These are phyloP conservation scores for Aspergillus versicolor DNA, from an alignment of 2,329 filamentous ascomycete genomes.

Conservation along the genomic window DNA sequence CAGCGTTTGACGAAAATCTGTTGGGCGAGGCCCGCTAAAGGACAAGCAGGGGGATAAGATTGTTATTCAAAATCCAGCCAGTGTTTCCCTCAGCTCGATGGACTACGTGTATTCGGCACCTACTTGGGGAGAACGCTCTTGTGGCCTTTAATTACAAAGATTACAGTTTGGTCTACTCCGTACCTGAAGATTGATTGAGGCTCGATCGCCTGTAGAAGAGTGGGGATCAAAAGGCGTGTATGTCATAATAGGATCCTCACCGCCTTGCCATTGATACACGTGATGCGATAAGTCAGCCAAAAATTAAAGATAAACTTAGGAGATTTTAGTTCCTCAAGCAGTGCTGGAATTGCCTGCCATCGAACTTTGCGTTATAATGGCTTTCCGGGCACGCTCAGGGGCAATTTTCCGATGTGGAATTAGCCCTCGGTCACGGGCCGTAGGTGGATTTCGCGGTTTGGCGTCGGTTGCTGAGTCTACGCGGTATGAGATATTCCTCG, in stretches of 20 bases:
- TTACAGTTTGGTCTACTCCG: background rate
- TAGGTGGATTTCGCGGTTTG: slow-evolving; percentile 30
- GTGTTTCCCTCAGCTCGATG: background rate
- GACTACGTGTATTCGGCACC: background rate
- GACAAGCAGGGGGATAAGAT: background rate
- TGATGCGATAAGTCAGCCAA: slow-evolving; percentile 3
- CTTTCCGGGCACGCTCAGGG: slow-evolving; percentile 34
- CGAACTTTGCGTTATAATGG: slow-evolving; percentile 25
- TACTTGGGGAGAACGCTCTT: background rate
- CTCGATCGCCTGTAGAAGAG: too few relatives aligned
- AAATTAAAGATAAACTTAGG: slow-evolving; percentile 9
- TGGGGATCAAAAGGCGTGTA: background rate
- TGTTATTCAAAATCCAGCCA: too few relatives aligned
- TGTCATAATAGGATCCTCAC: background rate
- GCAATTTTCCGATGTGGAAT: slow-evolving; percentile 29
- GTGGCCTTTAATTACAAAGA: background rate
- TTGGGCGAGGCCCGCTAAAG: background rate
- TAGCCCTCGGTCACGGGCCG: slow-evolving; percentile 21
- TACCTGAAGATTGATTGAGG: background rate
- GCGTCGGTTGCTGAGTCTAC: slow-evolving; percentile 40
- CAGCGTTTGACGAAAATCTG: background rate
- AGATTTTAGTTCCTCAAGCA: background rate
- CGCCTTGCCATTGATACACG: background rate
- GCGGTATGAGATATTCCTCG: slow-evolving; percentile 28
- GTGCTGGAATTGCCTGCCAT: background rate